These are phyloP conservation scores for Cytospora mali DNA, from an alignment of 2,329 filamentous ascomycete genomes.

Conservation along the genomic window DNA sequence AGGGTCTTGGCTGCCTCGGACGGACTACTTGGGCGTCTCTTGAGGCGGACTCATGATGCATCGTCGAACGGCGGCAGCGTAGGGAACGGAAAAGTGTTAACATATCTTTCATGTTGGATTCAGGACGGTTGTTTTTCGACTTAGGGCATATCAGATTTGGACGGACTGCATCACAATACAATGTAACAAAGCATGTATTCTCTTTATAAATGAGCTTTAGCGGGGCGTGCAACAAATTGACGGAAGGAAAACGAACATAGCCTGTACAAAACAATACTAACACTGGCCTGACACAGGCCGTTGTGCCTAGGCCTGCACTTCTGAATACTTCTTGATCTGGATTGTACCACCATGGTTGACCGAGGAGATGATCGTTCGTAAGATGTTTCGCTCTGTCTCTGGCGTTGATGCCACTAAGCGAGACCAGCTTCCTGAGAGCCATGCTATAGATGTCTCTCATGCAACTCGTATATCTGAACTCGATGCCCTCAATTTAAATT, in stretches of 20 bases:
- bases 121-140: neutral
- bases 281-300: neutral
- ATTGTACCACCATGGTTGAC: neutral
- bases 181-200: neutral
- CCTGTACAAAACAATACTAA: neutral
- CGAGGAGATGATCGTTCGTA: neutral
- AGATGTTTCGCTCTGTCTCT: conserved; percentile 13
- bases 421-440: conserved; percentile 28
- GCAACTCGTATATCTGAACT: neutral
- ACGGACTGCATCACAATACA: neutral
- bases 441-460: conserved; percentile 5
- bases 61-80: neutral
- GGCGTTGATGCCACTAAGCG: conserved; percentile 24
- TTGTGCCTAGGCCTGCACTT: neutral
- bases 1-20: neutral
- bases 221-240: neutral
- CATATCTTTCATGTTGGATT: neutral
- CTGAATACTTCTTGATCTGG: neutral
- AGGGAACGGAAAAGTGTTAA: neutral
- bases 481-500: conserved; percentile 20
- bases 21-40: neutral
- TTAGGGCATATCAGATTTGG: neutral
- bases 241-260: neutral
- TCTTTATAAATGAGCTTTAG: neutral
- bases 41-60: neutral